Evolutionary conservation across 169 alveolate species (phyloP), one percentile per base, ranked within the genome.

Genomic region (Neospora caninum): DNA sequence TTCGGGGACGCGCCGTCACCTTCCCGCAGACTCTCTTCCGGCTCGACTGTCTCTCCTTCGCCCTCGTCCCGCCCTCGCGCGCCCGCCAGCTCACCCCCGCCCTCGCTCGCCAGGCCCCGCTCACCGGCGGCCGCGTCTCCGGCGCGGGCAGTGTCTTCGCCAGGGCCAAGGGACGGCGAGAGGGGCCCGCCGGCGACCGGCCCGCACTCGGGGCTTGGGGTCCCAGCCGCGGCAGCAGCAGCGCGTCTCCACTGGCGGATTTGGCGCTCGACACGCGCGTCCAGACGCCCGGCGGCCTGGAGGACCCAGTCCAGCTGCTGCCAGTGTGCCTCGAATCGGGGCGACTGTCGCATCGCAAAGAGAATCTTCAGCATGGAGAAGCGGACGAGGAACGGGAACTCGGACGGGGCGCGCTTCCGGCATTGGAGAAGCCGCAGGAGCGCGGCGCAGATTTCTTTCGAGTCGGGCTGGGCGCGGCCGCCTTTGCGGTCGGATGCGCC

Each of bases 231-330:
- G 38, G 78, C 78, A 7, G 84, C 92, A 0, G 83, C 64, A 16
- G 84, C 80, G 22, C 53, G 80, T n/a, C 36, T n/a, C 92, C 92
- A 88, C 29, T 34, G 80, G n/a, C 70, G 67, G 34, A 88, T 80
- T 42, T 22, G 67, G 22, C n/a, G 36, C 67, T 41, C 92, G 10
- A 88, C 58, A 0, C 92, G 45, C 22, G 92, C 39, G 36, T 58
- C 80, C 45, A 31, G 84, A 1, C 84, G 34, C 13, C 83, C 80
- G 13, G 92, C 92, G 7, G 92, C 22, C 83, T 88, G 54, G 7
- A 88, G 83, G 41, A 88, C 84, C 92, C 92, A 88, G 58, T 88
- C 92, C 58, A 88, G 92, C 83, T 88, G 92, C 92, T 67, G 80
- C 92, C 83, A 58, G 83, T 88, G 92, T 0, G 92, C 34, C 64